These are phyloP conservation scores for Scheffersomyces coipomensis DNA, from an alignment of 805 yeast genomes.

Conservation along the genomic window DNA sequence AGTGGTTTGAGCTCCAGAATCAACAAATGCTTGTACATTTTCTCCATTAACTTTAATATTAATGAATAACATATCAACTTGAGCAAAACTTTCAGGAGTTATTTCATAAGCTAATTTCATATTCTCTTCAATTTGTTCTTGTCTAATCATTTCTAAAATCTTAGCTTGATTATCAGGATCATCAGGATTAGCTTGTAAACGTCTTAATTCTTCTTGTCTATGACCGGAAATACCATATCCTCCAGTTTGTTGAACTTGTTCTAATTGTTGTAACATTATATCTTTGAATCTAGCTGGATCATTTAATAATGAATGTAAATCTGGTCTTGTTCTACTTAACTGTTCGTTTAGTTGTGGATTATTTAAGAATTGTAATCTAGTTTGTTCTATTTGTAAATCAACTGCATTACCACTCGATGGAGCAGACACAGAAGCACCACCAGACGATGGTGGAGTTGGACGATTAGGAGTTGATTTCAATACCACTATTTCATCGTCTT, in stretches of 20 bases:
- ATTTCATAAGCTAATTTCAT: conserved; percentile 77
- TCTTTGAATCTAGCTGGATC: conserved; percentile 50
- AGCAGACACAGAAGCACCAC: conserved; percentile 5
- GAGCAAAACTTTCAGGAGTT: conserved; percentile 86
- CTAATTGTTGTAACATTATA: conserved; percentile 28
- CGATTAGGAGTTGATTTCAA: conserved; percentile 20
- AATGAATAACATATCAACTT: conserved; percentile 82
- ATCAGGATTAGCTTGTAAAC: conserved; percentile 64
- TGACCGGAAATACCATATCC: conserved; percentile 5
- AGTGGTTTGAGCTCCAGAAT: conserved; percentile 93
- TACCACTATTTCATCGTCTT: conserved; percentile 60
- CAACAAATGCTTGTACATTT: conserved; percentile 89
- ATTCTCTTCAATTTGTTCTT: conserved; percentile 76
- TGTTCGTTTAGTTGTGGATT: conserved; percentile 41
- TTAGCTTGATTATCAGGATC: conserved; percentile 65
- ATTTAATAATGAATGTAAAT: conserved; percentile 42
- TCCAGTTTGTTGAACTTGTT: conserved; percentile 22
- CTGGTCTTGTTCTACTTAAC: conserved; percentile 43
- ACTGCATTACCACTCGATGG: conserved; percentile 1
- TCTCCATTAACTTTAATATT: conserved; percentile 75
- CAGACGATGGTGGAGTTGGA: conserved; percentile 7
- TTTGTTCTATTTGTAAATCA: conserved; percentile 41
- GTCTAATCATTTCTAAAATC: conserved; percentile 65
- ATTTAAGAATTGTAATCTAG: conserved; percentile 47
- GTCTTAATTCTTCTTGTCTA: conserved; percentile 43